A percentile compares a stretch with the other conserved stretches of the same genome.
phyloP scores from a whole-genome alignment of 1,284 basidiomycete species.

The Ustilago trichophora region DNA sequence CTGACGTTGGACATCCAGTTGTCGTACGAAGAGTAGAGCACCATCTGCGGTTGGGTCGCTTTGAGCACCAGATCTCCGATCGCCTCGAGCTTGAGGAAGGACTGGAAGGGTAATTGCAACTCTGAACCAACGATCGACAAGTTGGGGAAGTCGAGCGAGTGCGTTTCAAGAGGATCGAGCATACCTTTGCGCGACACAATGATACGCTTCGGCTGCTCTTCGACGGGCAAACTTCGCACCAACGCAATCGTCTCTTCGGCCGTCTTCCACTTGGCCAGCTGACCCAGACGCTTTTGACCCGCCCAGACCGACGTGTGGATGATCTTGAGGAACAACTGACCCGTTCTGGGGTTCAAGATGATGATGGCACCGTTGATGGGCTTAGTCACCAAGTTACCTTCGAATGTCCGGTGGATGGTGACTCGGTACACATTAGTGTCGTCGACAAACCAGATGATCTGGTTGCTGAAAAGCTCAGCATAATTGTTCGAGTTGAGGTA shows the following conservation, averaged over 20 bases:
- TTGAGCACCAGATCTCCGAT: conserved; percentile 97
- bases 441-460: conserved; percentile 99
- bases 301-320: conserved; percentile 99
- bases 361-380: conserved; percentile 99
- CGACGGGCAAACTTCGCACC: conserved; percentile 94
- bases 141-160: conserved; percentile 97
- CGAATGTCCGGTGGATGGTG: conserved; percentile 99
- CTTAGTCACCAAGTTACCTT: conserved; percentile 99
- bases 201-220: conserved; percentile 99
- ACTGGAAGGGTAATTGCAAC: conserved; percentile 97
- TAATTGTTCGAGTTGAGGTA: conserved; percentile 97
- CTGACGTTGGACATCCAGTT: conserved; percentile 99
- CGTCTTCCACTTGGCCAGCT: conserved; percentile 99
- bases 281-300: conserved; percentile 98
- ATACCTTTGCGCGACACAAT: conserved; percentile 99
- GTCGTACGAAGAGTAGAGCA: conserved; percentile 96
- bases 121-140: conserved; percentile 99
- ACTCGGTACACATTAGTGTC: conserved; percentile 99
- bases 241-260: conserved; percentile 99
- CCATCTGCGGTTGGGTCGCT: conserved; percentile 98
- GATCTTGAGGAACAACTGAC: conserved; percentile 97
- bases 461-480: conserved; percentile 97
- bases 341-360: conserved; percentile 99
- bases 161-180: conserved; percentile 89
- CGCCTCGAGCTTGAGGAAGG: conserved; percentile 99